phyloP scores from a whole-genome alignment of 352 stramenopile species.

The Ophiocytium majus region DNA sequence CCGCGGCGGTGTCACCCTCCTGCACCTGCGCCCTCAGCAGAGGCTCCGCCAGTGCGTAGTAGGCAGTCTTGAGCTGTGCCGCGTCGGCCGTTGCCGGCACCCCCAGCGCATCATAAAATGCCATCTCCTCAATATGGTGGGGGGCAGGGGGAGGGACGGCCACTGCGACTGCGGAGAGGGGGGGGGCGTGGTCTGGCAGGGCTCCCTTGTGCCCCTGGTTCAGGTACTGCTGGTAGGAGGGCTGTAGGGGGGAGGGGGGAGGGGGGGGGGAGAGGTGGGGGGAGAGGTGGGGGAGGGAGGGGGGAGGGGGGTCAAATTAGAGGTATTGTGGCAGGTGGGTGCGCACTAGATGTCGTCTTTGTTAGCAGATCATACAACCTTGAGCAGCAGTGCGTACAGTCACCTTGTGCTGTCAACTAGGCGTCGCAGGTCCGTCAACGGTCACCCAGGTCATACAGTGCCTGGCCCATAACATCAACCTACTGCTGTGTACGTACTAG shows the following conservation, averaged over 20 bases:
- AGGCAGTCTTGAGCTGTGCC: slow-evolving; percentile 66
- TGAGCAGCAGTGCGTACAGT: background rate
- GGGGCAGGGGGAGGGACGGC: too few species aligned
- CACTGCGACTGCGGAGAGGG: too few species aligned
- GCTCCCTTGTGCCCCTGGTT: background rate
- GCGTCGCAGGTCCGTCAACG: too few species aligned
- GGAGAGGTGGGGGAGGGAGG: background rate
- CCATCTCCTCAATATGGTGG: slow-evolving; percentile 54
- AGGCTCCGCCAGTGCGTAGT: slow-evolving; percentile 48
- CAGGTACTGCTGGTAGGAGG: background rate
- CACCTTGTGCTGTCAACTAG: background rate
- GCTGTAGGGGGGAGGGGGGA: background rate
- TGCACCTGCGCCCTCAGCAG: slow-evolving; percentile 28
- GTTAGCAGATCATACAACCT: background rate
- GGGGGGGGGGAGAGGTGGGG: too few species aligned
- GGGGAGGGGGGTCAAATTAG: background rate
- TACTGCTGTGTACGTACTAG: background rate
- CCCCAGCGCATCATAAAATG: slow-evolving; percentile 72
- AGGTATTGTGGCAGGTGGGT: background rate
- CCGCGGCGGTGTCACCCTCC: slow-evolving; percentile 63
- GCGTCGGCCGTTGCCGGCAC: slow-evolving; percentile 64
- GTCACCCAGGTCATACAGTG: too few species aligned
- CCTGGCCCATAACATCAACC: background rate
- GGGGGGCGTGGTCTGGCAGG: background rate
- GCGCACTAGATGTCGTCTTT: background rate